Evolutionary conservation across 1,284 basidiomycete species (phyloP).

Genomic region (Leccinum subrobustum): DNA sequence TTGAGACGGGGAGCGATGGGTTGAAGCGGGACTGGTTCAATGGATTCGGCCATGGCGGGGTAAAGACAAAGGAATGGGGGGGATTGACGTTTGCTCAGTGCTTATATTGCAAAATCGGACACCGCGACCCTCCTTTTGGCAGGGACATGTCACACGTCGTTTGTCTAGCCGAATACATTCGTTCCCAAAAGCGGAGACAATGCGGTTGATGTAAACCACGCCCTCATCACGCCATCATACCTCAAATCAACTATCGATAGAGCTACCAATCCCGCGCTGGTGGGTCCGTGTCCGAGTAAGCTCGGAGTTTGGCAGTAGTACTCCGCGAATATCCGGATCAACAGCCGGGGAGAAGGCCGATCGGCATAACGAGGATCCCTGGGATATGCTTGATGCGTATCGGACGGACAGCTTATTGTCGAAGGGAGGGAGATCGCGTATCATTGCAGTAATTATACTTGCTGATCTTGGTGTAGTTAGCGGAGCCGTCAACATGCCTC

Average conservation of each 20-base stretch:
- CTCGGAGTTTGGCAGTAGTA: not conserved
- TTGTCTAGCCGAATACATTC: not conserved
- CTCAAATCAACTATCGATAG: not conserved
- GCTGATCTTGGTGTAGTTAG: not conserved
- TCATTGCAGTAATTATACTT: not conserved
- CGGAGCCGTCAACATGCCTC: not conserved
- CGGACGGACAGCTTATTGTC: not conserved
- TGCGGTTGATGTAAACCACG: slow-evolving; percentile 16
- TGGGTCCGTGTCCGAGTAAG: not conserved
- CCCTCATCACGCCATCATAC: not conserved
- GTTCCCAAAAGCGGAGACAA: slow-evolving; percentile 17
- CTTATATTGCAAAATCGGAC: slow-evolving; percentile 21
- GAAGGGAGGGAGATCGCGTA: not conserved
- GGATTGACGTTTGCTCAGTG: not conserved
- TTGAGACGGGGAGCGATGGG: slow-evolving; percentile 71
- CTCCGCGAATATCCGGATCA: not conserved
- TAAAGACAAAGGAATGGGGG: not conserved
- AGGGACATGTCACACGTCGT: slow-evolving; percentile 10
- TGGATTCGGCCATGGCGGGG: slow-evolving; percentile 29
- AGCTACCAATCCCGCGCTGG: not conserved
- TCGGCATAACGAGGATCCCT: not conserved
- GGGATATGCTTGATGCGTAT: not conserved
- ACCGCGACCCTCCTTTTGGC: slow-evolving; percentile 17
- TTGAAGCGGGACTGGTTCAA: slow-evolving; percentile 40
- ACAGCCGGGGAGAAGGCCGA: not conserved